Percentiles rank a stretch among this genome's conserved stretches.
phyloP scores from a whole-genome alignment of 1,284 basidiomycete genomes.

The Trametes hirsuta region DNA sequence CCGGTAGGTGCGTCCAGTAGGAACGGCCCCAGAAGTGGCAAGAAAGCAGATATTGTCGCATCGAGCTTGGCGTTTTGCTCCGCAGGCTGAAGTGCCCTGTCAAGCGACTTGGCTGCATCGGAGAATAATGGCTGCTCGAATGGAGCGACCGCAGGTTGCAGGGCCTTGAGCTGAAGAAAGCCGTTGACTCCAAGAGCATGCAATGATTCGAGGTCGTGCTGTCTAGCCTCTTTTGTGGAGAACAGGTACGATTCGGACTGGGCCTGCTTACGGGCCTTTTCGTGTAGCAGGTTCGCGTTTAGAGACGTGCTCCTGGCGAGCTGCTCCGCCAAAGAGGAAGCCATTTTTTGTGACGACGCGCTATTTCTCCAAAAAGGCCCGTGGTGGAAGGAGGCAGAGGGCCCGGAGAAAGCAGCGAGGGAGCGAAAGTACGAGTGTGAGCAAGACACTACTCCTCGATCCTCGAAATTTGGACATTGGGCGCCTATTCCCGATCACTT shows the following conservation, averaged over 20 bases:
- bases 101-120: constrained; percentile 73
- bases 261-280: constrained; percentile 63
- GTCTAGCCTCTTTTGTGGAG: constrained; percentile 76
- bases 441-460: neutral
- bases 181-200: constrained; percentile 85
- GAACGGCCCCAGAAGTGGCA: constrained; percentile 79
- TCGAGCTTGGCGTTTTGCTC: constrained; percentile 71
- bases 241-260: constrained; percentile 85
- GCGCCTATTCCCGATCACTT: too few species aligned
- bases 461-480: neutral
- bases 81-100: constrained; percentile 79
- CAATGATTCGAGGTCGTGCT: constrained; percentile 87
- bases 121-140: constrained; percentile 86
- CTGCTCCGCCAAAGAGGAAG: constrained; percentile 83
- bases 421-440: neutral
- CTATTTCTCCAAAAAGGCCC: neutral
- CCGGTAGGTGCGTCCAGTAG: constrained; percentile 83
- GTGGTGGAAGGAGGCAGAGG: neutral
- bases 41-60: constrained; percentile 61
- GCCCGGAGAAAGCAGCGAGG: neutral
- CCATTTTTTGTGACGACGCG: constrained; percentile 38
- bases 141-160: constrained; percentile 65
- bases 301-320: constrained; percentile 82
- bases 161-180: constrained; percentile 72
- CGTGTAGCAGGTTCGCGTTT: constrained; percentile 62